A percentile compares a stretch with the other conserved stretches of the same genome.
Conservation (phyloP, 1,284 basidiomycete species). For the Ustilago tritici region DNA sequence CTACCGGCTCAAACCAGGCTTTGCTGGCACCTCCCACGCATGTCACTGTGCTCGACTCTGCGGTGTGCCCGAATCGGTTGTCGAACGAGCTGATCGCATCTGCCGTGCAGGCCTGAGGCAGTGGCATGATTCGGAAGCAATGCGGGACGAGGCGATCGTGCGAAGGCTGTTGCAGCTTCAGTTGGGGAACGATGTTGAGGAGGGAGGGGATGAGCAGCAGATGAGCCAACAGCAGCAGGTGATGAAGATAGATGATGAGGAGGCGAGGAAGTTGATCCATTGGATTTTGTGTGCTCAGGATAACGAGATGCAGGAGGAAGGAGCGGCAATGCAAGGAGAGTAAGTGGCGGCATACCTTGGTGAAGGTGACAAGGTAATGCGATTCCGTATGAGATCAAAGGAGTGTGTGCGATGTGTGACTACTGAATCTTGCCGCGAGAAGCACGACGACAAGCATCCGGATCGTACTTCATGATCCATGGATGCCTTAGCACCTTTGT, state of each 20-base stretch:
- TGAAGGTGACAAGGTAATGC: slow-evolving; percentile 12
- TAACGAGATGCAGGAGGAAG: background rate
- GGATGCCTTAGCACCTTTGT: slow-evolving; percentile 85
- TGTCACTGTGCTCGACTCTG: slow-evolving; percentile 46
- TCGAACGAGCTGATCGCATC: slow-evolving; percentile 36
- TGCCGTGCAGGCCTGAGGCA: slow-evolving; percentile 15
- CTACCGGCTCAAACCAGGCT: slow-evolving; percentile 40
- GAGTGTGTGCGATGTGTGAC: background rate
- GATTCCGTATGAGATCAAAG: background rate
- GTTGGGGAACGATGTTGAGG: slow-evolving; percentile 14
- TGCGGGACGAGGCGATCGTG: slow-evolving; percentile 32
- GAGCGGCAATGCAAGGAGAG: background rate
- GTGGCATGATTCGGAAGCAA: slow-evolving; percentile 32
- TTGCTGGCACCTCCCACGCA: slow-evolving; percentile 39
- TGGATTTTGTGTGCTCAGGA: slow-evolving; percentile 27
- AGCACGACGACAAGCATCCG: slow-evolving; percentile 56
- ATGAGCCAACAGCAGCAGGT: background rate
- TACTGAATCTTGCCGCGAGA: slow-evolving; percentile 42
- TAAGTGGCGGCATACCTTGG: background rate
- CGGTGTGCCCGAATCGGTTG: slow-evolving; percentile 42
- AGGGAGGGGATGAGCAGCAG: slow-evolving; percentile 4
- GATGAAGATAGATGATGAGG: slow-evolving; percentile 15
- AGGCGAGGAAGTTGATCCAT: slow-evolving; percentile 14
- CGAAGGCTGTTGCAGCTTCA: slow-evolving; percentile 31
- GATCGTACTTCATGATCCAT: slow-evolving; percentile 86